Evolutionary conservation across 441 rosid species (phyloP), one percentile per base, ranked within the genome.

Genomic region (Erodium texanum): DNA sequence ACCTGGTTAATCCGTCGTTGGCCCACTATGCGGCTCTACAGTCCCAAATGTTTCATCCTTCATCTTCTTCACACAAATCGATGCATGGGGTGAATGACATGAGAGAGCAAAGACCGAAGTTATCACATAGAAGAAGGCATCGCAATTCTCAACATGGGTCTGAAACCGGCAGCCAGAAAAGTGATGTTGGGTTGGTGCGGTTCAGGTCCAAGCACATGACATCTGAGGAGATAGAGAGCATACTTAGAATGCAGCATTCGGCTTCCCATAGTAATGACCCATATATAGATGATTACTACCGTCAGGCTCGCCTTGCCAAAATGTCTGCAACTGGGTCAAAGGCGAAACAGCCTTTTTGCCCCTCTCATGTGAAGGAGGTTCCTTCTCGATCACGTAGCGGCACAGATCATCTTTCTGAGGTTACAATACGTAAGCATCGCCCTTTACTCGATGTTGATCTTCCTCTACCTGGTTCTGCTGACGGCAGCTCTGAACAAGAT

Each of bases 31-130:
- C 85, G 36, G 96, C 89, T 64, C 70, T 87, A 78, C 97, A 88
- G 67, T 73, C 91, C 65, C 97, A 83, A 67, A 22, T 85, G 70
- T 87, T 83, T n/a, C 95, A 88, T 80, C 88, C 81, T 72, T 79
- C 90, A 50, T 76, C 88, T 29, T 76, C 88, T 29, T 32, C 36
- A 32, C 36, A 32, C 5, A 32, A 32, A 32, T 32, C 36, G 36
- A 32, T 32, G 36, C 36, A 32, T 3, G 36, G 36, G 36, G 36
- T 32, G 36, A 3, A 5, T 32, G 36, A 32, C 6, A 32, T 32
- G 36, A 32, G 36, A 32, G 84, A 54, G 61, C 61, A 54, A 54
- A 54, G 61, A 8, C 9, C 61, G 1, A 54, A 18, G 61, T 54
- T 24, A 5, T 54, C 61, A 19, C 61, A 54, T 5, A 54, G 61